A percentile compares a stretch with the other conserved stretches of the same genome.
Evolutionary conservation across 2,329 filamentous ascomycete genomes (phyloP).

Genomic region (Aspergillus novoparasiticus): DNA sequence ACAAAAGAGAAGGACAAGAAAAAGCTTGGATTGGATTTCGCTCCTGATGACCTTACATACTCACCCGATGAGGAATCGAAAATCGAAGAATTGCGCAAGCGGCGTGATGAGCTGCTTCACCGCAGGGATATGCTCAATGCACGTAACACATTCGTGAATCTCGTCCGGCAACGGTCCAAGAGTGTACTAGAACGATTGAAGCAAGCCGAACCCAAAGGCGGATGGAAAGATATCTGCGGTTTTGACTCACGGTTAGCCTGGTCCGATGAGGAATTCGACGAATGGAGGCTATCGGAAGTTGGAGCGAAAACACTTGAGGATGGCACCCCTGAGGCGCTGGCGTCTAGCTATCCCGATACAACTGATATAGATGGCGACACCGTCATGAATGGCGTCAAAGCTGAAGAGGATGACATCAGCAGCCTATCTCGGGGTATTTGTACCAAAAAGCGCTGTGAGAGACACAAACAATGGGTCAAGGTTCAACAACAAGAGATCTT

Average conservation of each 20-base stretch:
- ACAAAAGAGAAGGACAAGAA: conserved; percentile 21
- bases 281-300: conserved; percentile 45
- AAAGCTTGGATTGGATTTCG: conserved; percentile 33
- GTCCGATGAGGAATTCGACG: conserved; percentile 52
- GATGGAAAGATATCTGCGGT: conserved; percentile 53
- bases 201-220: conserved; percentile 47
- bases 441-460: conserved; percentile 50
- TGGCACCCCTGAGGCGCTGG: conserved; percentile 38
- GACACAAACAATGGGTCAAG: conserved; percentile 52
- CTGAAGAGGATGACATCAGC: conserved; percentile 32
- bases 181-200: conserved; percentile 47
- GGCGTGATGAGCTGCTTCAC: conserved; percentile 36
- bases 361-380: conserved; percentile 38
- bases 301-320: conserved; percentile 44
- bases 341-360: conserved; percentile 25
- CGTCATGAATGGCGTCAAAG: conserved; percentile 35
- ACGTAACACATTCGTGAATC: conserved; percentile 44
- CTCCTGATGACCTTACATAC: conserved; percentile 34
- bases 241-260: conserved; percentile 51
- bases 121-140: conserved; percentile 45
- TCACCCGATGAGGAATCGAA: conserved; percentile 41
- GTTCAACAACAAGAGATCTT: conserved; percentile 48
- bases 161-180: conserved; percentile 47
- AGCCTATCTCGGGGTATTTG: conserved; percentile 47
- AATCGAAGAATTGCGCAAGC: conserved; percentile 40